Percentiles rank a stretch among this genome's conserved stretches.
These are phyloP conservation scores for Mentha longifolia DNA, from an alignment of 257 asterid species.

Conservation along the genomic window DNA sequence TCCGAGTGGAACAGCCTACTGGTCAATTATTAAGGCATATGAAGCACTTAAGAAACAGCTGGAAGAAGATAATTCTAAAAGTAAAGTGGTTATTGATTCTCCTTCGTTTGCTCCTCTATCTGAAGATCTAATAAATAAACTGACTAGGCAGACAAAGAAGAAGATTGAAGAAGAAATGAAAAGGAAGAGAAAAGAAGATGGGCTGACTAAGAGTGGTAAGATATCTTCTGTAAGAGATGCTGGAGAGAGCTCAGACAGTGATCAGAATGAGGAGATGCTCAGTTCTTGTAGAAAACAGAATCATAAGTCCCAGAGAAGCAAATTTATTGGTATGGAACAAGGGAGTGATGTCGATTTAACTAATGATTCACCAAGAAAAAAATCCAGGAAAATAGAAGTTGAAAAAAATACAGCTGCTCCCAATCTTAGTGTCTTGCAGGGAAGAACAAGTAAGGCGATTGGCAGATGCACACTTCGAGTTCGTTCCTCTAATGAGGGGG, in stretches of 20 bases:
- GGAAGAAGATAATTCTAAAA: conserved; percentile 53
- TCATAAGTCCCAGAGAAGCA: conserved; percentile 44
- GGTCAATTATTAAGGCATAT: conserved; percentile 97
- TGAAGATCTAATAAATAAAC: conserved; percentile 76
- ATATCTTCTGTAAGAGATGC: conserved; percentile 40
- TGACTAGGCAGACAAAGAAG: conserved; percentile 91
- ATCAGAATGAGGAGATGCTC: conserved; percentile 59
- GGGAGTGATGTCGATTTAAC: conserved; percentile 47
- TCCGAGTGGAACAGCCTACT: conserved; percentile 90
- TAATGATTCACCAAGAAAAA: conserved; percentile 48
- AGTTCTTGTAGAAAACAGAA: conserved; percentile 55
- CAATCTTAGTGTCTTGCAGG: conserved; percentile 51
- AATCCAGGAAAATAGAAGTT: conserved; percentile 41
- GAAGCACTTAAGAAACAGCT: conserved; percentile 85
- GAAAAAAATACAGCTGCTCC: conserved; percentile 42
- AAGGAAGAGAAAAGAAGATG: conserved; percentile 70
- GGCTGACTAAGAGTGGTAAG: conserved; percentile 41
- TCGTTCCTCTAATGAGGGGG: conserved; percentile 63
- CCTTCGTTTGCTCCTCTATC: conserved; percentile 71
- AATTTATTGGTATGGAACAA: conserved; percentile 37
- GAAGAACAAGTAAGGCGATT: conserved; percentile 65
- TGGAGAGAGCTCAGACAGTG: conserved; percentile 58
- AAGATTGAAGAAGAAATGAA: conserved; percentile 81
- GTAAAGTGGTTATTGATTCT: conserved; percentile 49
- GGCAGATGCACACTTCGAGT: conserved; percentile 88